Evolutionary conservation across 441 rosid genomes (phyloP), one percentile per base, ranked within the genome.

Genomic region (Corymbia calophylla): DNA sequence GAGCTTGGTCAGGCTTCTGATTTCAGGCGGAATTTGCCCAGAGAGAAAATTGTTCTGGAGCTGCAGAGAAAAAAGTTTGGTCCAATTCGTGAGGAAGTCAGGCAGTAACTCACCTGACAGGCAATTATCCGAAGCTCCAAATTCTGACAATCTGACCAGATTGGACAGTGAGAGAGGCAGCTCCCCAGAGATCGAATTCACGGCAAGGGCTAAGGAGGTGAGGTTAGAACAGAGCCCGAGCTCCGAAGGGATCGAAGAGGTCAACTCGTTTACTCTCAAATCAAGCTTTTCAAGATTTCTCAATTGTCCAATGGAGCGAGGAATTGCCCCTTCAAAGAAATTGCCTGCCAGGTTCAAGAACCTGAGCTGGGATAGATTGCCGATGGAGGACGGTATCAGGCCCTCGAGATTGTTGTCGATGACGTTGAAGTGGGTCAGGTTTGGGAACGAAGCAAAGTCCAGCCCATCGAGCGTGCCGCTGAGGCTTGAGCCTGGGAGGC

Each of bases 321-420:
- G 60, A 55, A 55, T 55, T 9, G 60, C 60, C 60, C 60, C 60
- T 15, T 85, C 84, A 4, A 95, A 91, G 62, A 25, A 13, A 86
- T 95, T 95, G 89, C 2, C 3, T 89, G 93, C 88, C 88, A 95
- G 56, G 87, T 94, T 93, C 90, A 95, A 82, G 92, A 89, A 88
- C 87, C 70, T 18, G 51, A 95, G 94, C 88, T 90, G 90, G 89
- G 96, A 86, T n/a, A 94, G 93, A 87, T 73, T 90, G 32, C 91
- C 91, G 86, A 95, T 92, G 11, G 90, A 54, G 2, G 94, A 32
- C 0, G 96, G 95, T 53, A 95, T 91, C 0, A 53, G 14, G 29
- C 95, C 96, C 10, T 39, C 51, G 15, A 95, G 49, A 25, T 1
- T 86, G 91, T 93, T 95, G 88, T 82, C 81, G 66, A 85, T 92